Evolutionary conservation across 148 eudicot genomes (phyloP).

Genomic region (Rhododendron simsii): DNA sequence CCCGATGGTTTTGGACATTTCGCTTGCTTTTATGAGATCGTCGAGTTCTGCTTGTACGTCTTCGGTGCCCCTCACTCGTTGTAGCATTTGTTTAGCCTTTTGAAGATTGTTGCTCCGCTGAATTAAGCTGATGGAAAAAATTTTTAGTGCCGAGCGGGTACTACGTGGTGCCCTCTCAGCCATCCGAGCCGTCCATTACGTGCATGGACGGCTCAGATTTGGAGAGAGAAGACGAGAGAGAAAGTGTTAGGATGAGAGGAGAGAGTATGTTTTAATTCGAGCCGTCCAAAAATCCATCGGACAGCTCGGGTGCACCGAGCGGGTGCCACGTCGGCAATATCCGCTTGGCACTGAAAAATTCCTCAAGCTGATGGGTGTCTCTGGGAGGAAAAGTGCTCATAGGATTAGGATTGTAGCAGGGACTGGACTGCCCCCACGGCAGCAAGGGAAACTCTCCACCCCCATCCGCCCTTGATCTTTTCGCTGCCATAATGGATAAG

Average conservation of each 20-base stretch:
- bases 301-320: no score
- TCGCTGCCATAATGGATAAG: neutral
- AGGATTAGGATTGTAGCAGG: neutral
- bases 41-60: neutral
- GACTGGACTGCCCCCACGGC: conserved; percentile 10
- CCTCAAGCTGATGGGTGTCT: conserved; percentile 4
- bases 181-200: no score
- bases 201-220: no score
- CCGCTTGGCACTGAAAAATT: no score
- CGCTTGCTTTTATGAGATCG: neutral
- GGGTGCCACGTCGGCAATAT: no score
- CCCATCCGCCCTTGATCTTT: conserved; percentile 8
- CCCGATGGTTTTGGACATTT: neutral
- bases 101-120: neutral
- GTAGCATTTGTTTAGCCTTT: neutral
- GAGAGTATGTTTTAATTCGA: no score
- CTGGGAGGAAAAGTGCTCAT: neutral
- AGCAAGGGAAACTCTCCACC: conserved; percentile 25
- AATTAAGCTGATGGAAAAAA: neutral
- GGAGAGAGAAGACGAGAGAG: no score
- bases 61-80: neutral
- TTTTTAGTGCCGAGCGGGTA: no score
- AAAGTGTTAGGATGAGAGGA: no score
- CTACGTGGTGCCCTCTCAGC: no score
- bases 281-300: no score